A percentile compares a stretch with the other conserved stretches of the same genome.
These are phyloP conservation scores for Paecilomyces fulvus DNA, from an alignment of 2,329 filamentous ascomycete species.

Conservation along the genomic window DNA sequence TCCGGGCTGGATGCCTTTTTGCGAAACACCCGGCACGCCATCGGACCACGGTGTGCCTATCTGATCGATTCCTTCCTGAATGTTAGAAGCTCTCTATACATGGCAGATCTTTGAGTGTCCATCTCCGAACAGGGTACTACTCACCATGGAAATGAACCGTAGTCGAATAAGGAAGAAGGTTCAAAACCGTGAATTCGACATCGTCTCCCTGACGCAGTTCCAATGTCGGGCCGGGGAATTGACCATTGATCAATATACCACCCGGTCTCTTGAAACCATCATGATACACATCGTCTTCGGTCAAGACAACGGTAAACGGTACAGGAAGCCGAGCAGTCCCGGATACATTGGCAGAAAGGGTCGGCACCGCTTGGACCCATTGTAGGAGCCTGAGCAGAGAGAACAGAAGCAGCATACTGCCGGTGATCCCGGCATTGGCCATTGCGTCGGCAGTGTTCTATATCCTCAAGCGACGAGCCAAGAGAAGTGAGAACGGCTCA, in stretches of 20 bases:
- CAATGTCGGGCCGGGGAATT: slow-evolving; percentile 13
- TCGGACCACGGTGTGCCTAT: slow-evolving; percentile 51
- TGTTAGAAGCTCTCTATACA: background rate
- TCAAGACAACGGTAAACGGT: slow-evolving; percentile 11
- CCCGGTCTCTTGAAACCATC: slow-evolving; percentile 15
- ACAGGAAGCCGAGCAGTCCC: background rate
- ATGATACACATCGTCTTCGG: slow-evolving; percentile 11
- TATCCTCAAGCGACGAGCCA: background rate
- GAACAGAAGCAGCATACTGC: background rate
- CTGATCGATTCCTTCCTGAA: slow-evolving; percentile 34
- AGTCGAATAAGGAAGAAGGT: slow-evolving; percentile 12
- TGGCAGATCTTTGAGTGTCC: background rate
- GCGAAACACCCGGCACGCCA: slow-evolving; percentile 50
- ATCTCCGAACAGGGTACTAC: background rate
- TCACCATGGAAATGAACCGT: slow-evolving; percentile 17
- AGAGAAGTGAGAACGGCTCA: background rate
- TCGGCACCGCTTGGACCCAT: background rate
- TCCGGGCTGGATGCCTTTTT: slow-evolving; percentile 44
- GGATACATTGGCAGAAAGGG: background rate
- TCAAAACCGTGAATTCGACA: slow-evolving; percentile 11
- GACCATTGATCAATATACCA: slow-evolving; percentile 17
- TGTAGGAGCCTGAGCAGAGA: background rate
- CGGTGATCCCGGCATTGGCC: background rate
- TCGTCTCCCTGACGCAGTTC: slow-evolving; percentile 11
- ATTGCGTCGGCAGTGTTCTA: background rate